Evolutionary conservation across 805 yeast genomes (phyloP).

Genomic region (Metschnikowia drakensbergensis): DNA sequence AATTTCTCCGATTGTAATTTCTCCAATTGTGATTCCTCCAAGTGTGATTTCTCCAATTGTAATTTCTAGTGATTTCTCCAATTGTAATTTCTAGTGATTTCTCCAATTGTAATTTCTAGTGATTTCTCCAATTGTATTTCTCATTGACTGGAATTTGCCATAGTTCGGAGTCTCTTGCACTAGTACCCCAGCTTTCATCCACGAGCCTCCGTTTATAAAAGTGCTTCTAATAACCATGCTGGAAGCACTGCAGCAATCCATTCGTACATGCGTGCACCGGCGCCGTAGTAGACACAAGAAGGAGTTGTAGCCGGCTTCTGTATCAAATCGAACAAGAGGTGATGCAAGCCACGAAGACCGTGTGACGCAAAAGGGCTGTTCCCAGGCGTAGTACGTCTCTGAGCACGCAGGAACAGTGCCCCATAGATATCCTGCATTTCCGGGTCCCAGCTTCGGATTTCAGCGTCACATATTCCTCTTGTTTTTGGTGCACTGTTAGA

Average conservation of each 20-base stretch:
- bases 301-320: constrained; percentile 23
- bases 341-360: constrained; percentile 35
- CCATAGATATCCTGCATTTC: constrained; percentile 34
- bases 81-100: no score
- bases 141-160: no score
- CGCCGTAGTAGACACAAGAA: constrained; percentile 38
- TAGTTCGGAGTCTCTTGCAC: no score
- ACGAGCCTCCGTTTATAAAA: background rate
- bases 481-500: constrained; percentile 21
- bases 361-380: constrained; percentile 23
- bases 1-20: no score
- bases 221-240: constrained; percentile 22
- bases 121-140: no score
- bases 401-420: constrained; percentile 28
- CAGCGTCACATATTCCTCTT: constrained; percentile 31
- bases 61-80: no score
- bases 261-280: constrained; percentile 41
- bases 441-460: constrained; percentile 37
- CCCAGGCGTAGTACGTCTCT: constrained; percentile 28
- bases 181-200: no score
- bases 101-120: no score
- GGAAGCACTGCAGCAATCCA: constrained; percentile 32
- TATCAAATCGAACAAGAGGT: constrained; percentile 37
- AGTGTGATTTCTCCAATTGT: no score
- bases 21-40: no score